phyloP scores from a whole-genome alignment of 2,329 filamentous ascomycete species.

The Exophiala xenobiotica region DNA sequence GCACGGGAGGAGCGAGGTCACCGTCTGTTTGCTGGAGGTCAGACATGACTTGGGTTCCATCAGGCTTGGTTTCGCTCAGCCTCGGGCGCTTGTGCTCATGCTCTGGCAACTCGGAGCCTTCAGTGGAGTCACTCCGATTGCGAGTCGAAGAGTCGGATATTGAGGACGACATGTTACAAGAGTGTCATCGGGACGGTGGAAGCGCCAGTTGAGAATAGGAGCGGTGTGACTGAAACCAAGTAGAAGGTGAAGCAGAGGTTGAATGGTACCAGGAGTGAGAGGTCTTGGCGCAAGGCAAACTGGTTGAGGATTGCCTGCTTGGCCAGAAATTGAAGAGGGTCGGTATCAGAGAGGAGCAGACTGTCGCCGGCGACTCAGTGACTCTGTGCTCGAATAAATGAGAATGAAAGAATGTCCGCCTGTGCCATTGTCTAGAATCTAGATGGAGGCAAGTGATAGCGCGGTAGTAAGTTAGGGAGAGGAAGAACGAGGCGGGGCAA shows the following conservation, averaged over 20 bases:
- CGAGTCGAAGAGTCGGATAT: conserved; percentile 25
- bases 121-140: conserved; percentile 30
- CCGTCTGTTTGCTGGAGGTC: conserved; percentile 18
- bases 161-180: conserved; percentile 27
- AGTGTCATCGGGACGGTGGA: conserved; percentile 20
- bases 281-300: conserved; percentile 27
- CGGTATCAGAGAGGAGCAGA: neutral
- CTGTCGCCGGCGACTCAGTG: conserved; percentile 8
- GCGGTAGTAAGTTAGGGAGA: neutral
- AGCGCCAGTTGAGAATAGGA: conserved; percentile 4
- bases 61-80: conserved; percentile 28
- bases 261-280: conserved; percentile 18
- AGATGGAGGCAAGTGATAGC: neutral
- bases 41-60: conserved; percentile 23
- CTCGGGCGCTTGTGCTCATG: conserved; percentile 32
- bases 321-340: neutral
- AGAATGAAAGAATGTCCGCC: conserved; percentile 11
- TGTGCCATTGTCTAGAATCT: conserved; percentile 12
- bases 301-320: conserved; percentile 7
- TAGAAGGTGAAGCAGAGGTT: conserved; percentile 6
- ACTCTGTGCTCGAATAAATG: conserved; percentile 2
- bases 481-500: conserved; percentile 14
- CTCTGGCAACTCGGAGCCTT: conserved; percentile 28
- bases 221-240: conserved; percentile 2
- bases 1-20: conserved; percentile 19